Evolutionary conservation across 257 asterid genomes (phyloP).

Genomic region (Nicotiana noctiflora): DNA sequence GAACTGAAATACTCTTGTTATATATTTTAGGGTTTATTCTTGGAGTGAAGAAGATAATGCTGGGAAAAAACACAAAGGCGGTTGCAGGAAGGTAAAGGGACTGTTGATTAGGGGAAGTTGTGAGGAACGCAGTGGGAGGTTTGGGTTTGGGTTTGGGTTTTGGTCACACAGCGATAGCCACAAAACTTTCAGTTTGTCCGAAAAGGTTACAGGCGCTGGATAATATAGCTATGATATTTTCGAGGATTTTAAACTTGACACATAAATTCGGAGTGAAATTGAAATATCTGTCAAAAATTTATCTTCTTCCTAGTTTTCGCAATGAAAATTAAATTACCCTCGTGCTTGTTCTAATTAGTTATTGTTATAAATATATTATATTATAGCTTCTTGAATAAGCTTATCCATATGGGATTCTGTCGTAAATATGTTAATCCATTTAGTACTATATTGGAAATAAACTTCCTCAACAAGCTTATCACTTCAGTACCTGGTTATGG

Average conservation of each 20-base stretch:
- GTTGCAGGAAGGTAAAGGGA: not conserved
- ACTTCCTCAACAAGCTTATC: no score
- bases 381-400: no score
- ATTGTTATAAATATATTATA: no score
- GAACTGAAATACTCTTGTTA: not conserved
- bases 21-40: not conserved
- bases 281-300: not conserved
- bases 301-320: no score
- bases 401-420: no score
- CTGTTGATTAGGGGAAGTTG: no score
- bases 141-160: not conserved
- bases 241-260: not conserved
- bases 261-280: not conserved
- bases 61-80: not conserved
- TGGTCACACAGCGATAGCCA: not conserved
- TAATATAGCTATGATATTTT: not conserved
- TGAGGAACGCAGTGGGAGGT: not conserved
- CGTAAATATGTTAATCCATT: no score
- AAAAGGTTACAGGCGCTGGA: not conserved
- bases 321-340: no score
- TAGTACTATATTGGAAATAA: no score
- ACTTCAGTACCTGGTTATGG: no score
- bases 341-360: no score
- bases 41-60: not conserved
- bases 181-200: not conserved